Evolutionary conservation across 2,329 filamentous ascomycete species (phyloP), one percentile per base, ranked within the genome.

Genomic region (Colletotrichum chlorophyti): DNA sequence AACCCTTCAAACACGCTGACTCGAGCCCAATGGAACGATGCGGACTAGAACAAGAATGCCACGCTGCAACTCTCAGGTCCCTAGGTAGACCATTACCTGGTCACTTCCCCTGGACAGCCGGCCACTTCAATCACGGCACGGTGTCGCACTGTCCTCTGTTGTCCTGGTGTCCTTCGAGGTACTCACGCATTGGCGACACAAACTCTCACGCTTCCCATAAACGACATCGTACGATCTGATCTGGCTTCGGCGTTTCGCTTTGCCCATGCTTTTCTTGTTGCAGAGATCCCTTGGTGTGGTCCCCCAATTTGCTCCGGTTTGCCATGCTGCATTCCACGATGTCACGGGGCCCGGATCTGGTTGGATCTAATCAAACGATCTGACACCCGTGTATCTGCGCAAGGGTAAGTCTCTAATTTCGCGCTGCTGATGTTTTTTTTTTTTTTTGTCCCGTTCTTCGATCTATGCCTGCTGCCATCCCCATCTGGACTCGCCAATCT

Each of bases 291-390:
- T 54, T 40, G 19, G n/a, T 31, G 29, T 43, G 31, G 11, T 31
- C 21, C 15, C 24, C 50, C 50, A 17, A 48, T 43, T 54, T 49
- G 55, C 50, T 59, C 42, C 42, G 50, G 42, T 42, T 54, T 54
- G 29, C 31, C 50, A 31, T 34, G 15, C 35, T 31, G 7, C 50
- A 54, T 48, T 48, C 55, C 55, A 48, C 42, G 37, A 54, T 19
- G 55, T 54, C 50, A 59, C 55, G 34, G 43, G 55, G 31, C 51
- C 37, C 12, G 32, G 55, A 59, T 54, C 55, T 54, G 50, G 55
- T 59, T 59, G 50, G 55, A 59, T 59, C 50, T 59, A 50, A 59
- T 54, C 50, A 59, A 54, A 59, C 42, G 55, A 59, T 59, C 55
- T 59, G 42, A 59, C 55, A 59, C 55, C 50, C 50, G 50, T 53